A percentile compares a stretch with the other conserved stretches of the same genome.
These are phyloP conservation scores for Typha latifolia DNA, from an alignment of 176 grass and related monocot species.

Conservation along the genomic window DNA sequence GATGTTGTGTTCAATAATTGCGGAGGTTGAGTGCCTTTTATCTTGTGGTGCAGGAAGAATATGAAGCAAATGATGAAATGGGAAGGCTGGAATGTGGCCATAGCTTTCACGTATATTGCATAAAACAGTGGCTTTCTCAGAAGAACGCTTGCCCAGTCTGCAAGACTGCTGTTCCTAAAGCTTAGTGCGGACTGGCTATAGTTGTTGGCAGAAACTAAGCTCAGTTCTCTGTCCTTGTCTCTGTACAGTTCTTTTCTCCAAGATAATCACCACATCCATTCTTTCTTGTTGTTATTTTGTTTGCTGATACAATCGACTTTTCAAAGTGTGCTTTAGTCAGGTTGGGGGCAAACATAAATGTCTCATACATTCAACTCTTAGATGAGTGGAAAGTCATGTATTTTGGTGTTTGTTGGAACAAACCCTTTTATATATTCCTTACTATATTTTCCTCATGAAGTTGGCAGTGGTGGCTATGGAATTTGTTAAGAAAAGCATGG, in stretches of 20 bases:
- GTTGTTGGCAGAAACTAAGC: constrained; percentile 14
- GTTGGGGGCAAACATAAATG: too few species aligned
- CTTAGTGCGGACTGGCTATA: constrained; percentile 21
- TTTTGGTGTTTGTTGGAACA: background rate
- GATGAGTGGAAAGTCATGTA: background rate
- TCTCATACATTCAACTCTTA: background rate
- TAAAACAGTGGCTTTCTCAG: constrained; percentile 86
- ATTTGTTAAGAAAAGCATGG: background rate
- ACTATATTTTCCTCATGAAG: background rate
- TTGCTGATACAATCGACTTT: too few species aligned
- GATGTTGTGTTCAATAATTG: background rate
- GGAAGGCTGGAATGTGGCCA: constrained; percentile 76
- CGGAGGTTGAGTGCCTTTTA: background rate
- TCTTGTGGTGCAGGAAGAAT: constrained; percentile 59
- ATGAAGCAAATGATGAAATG: constrained; percentile 47
- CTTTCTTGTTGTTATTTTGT: too few species aligned
- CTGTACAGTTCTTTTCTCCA: constrained; percentile 23
- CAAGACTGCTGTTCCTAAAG: constrained; percentile 51
- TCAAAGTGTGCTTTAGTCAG: too few species aligned
- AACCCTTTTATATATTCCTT: background rate
- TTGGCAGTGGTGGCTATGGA: background rate
- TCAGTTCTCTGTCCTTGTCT: constrained; percentile 12
- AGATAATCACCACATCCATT: too few species aligned
- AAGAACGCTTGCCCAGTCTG: constrained; percentile 95
- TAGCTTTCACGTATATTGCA: constrained; percentile 77